Evolutionary conservation across 2,329 filamentous ascomycete species (phyloP), one percentile per base, ranked within the genome.

Genomic region (Trichoderma harzianum): DNA sequence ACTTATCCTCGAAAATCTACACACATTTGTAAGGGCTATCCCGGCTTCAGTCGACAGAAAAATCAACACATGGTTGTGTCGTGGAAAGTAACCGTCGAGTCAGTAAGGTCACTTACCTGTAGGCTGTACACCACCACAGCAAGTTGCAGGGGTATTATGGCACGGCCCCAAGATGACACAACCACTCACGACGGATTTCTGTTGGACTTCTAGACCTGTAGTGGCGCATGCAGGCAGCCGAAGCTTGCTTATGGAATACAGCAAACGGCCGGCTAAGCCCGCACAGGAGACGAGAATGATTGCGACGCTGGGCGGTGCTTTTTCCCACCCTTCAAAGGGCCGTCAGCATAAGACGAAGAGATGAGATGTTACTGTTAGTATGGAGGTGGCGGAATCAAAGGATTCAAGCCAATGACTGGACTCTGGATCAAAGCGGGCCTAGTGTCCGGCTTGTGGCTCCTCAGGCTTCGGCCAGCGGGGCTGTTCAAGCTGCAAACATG

Each of bases 201-300:
- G 43, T 43, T 47, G 32, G 60, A 57, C 47, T 64, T 70, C 68
- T 70, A 57, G 60, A 57, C 60, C 68, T 14, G 58, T 28, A 21
- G 68, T 70, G 68, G 60, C 68, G 68, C 60, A 70, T 63, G 68
- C 58, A 57, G 32, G 58, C 21, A 61, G 68, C 68, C 68, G 68
- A 10, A 10, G 60, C 7, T 47, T 32, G 60, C 34, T 30, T 7
- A 24, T 60, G 32, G 39, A 32, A 43, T 14, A 5, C 43, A 32
- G 11, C 39, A 51, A 36, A 61, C 43, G 28, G 28, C 18, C 36
- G 18, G 53, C 24, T 53, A 18, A 34, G 57, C 36, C 18, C 16
- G 36, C 57, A 21, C 39, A 69, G 55, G 24, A 18, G 14, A 36
- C 26, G 36, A 28, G 28, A 26, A 7, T 26, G 66, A 32, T 14